Conservation (phyloP, 1,284 basidiomycete genomes). For the Microbotryum silenes-acaulis region DNA sequence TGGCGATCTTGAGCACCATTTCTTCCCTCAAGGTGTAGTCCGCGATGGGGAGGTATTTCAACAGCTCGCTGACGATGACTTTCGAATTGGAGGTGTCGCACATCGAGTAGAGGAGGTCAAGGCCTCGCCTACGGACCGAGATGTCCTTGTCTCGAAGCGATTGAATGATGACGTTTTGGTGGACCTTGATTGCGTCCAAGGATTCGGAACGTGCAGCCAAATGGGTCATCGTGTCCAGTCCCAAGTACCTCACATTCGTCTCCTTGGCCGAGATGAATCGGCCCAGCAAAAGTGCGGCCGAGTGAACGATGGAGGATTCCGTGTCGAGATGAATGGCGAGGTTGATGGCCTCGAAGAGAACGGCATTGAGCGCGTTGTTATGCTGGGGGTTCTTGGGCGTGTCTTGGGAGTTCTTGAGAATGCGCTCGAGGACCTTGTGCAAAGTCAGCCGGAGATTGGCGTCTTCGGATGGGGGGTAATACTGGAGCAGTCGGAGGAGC, state of each 20-base stretch:
- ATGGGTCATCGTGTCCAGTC: constrained; percentile 96
- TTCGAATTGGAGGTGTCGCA: constrained; percentile 94
- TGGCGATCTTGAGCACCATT: constrained; percentile 98
- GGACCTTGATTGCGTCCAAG: constrained; percentile 84
- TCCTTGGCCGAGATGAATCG: constrained; percentile 95
- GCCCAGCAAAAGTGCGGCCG: constrained; percentile 84
- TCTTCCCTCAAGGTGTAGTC: constrained; percentile 95
- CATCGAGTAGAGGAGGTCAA: constrained; percentile 97
- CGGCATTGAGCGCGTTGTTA: constrained; percentile 95
- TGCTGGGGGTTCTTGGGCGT: constrained; percentile 93
- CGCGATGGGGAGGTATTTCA: constrained; percentile 85
- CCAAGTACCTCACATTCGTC: constrained; percentile 96
- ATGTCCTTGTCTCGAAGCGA: constrained; percentile 96
- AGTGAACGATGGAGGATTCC: constrained; percentile 77
- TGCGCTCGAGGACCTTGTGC: constrained; percentile 75
- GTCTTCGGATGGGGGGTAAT: constrained; percentile 91
- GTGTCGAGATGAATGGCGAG: constrained; percentile 95
- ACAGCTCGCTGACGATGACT: constrained; percentile 84
- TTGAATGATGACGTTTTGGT: constrained; percentile 90
- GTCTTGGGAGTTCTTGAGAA: constrained; percentile 90
- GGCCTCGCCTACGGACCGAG: constrained; percentile 82
- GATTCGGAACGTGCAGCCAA: constrained; percentile 79
- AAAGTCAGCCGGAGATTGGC: constrained; percentile 66
- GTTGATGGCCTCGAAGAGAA: constrained; percentile 97
- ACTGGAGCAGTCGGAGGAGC: constrained; percentile 83